Conservation (phyloP, 257 asterid genomes). For the Solanum dulcamara region DNA sequence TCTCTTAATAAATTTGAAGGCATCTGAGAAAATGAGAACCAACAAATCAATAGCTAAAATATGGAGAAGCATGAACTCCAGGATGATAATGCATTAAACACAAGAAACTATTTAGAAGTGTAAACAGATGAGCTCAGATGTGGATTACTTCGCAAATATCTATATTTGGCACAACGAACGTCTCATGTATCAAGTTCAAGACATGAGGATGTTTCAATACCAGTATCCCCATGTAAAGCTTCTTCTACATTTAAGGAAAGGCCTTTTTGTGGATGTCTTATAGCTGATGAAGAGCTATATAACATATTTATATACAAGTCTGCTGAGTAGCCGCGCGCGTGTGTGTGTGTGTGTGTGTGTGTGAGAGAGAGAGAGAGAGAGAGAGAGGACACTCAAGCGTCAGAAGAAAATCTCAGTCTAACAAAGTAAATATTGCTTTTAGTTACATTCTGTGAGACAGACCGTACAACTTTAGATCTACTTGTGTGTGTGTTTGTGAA, state of each 20-base stretch:
- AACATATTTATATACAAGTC: neutral
- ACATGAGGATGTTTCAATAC: neutral
- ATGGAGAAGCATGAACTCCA: neutral
- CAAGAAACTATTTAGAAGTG: neutral
- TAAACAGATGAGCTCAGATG: neutral
- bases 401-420: neutral
- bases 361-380: neutral
- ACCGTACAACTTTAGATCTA: neutral
- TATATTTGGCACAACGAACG: neutral
- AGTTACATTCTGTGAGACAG: neutral
- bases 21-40: slow-evolving; percentile 32
- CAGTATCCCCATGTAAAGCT: too few species aligned
- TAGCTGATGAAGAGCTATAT: neutral
- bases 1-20: slow-evolving; percentile 69
- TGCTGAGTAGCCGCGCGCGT: neutral
- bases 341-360: neutral
- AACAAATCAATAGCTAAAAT: neutral
- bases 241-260: neutral
- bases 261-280: neutral
- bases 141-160: neutral
- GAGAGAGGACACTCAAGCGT: neutral
- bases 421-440: neutral
- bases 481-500: neutral
- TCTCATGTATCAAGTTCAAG: neutral
- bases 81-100: neutral